A percentile compares a stretch with the other conserved stretches of the same genome.
phyloP scores from a whole-genome alignment of 768 basidiomycete genomes.

The Suillus tomentosus region DNA sequence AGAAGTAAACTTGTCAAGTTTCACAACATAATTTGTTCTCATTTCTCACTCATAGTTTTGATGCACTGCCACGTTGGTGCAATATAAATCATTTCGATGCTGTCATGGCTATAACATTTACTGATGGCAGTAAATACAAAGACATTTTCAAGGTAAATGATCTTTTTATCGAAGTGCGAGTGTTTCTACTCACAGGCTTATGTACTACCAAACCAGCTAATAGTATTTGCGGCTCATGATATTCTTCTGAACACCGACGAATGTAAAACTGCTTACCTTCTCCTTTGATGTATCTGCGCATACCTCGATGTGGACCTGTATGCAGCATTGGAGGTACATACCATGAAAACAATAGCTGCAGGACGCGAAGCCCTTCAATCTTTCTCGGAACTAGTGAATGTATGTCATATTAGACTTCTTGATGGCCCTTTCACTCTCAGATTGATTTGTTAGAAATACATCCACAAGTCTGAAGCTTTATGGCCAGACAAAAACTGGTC shows the following conservation, averaged over 20 bases:
- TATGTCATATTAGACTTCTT: conserved; percentile 11
- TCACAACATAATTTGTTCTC: too few relatives aligned
- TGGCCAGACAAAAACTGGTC: too few relatives aligned
- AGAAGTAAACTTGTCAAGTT: conserved; percentile 23
- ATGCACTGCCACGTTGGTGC: conserved; percentile 8
- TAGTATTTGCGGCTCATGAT: conserved; percentile 18
- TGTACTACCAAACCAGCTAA: background rate
- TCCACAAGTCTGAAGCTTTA: too few relatives aligned
- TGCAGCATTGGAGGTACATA: conserved; percentile 31
- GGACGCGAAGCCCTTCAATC: conserved; percentile 21
- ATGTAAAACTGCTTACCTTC: conserved; percentile 20
- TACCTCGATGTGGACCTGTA: conserved; percentile 36
- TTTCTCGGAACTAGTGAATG: conserved; percentile 25
- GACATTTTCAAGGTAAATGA: conserved; percentile 32
- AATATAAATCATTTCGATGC: conserved; percentile 15
- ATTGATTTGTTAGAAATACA: too few relatives aligned
- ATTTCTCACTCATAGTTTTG: conserved; percentile 3
- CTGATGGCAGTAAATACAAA: conserved; percentile 39
- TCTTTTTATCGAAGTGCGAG: too few relatives aligned
- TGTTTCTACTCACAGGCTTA: background rate
- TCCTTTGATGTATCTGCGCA: conserved; percentile 32
- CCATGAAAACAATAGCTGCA: conserved; percentile 24
- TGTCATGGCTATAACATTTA: conserved; percentile 29
- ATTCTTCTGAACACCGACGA: conserved; percentile 19
- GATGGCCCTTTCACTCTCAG: background rate